Evolutionary conservation across 306 rosid species (phyloP).

Genomic region (Hippophae gyantsensis): DNA sequence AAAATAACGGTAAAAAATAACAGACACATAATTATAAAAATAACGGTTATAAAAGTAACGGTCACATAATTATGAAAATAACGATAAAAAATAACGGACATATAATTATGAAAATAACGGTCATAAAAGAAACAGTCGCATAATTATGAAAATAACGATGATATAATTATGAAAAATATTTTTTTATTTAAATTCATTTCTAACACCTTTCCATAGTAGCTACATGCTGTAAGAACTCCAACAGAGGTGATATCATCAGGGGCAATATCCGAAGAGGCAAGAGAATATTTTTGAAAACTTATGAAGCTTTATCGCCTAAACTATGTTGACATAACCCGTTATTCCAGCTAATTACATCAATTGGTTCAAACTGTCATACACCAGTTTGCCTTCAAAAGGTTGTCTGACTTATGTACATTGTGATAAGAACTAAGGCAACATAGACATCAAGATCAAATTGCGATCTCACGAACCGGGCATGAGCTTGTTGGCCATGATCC

Average conservation of each 20-base stretch:
- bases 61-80: too few relatives aligned
- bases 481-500: slow-evolving; percentile 25
- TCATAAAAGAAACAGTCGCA: too few relatives aligned
- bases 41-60: too few relatives aligned
- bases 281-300: slow-evolving; percentile 20
- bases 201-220: slow-evolving; percentile 26
- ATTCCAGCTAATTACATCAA: slow-evolving; percentile 40
- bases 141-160: too few relatives aligned
- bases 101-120: too few relatives aligned
- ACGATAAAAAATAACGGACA: too few relatives aligned
- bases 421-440: slow-evolving; percentile 22
- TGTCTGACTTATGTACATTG: slow-evolving; percentile 33
- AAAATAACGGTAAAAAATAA: too few relatives aligned
- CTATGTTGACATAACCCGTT: slow-evolving; percentile 34
- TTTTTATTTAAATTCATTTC: not conserved
- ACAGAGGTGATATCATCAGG: slow-evolving; percentile 32
- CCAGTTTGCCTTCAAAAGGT: slow-evolving; percentile 23
- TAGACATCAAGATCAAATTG: slow-evolving; percentile 23
- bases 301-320: slow-evolving; percentile 27
- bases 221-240: slow-evolving; percentile 33
- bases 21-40: too few relatives aligned
- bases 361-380: slow-evolving; percentile 24
- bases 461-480: slow-evolving; percentile 22
- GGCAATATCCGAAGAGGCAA: slow-evolving; percentile 13
- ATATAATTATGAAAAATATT: too few relatives aligned